phyloP scores from a whole-genome alignment of 2,329 filamentous ascomycete genomes.

The Aaosphaeria pasadenensis region DNA sequence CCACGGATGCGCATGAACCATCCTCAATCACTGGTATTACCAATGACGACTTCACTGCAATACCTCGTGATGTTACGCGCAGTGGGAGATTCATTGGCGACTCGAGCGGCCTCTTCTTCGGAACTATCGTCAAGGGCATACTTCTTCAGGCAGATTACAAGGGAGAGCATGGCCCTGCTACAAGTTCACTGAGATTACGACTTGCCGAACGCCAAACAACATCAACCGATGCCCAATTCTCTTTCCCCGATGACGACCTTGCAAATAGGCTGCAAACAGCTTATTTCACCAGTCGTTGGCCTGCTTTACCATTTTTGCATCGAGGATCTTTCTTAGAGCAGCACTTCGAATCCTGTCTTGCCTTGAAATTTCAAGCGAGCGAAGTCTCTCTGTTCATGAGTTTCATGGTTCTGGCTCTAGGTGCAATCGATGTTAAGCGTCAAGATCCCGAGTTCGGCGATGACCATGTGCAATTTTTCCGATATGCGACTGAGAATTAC shows the following conservation, averaged over 20 bases:
- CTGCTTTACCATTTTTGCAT: neutral
- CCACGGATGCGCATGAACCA: neutral
- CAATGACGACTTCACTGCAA: neutral
- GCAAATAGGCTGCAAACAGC: neutral
- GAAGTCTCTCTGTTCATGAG: neutral
- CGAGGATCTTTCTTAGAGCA: neutral
- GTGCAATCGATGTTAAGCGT: neutral
- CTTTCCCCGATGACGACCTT: neutral
- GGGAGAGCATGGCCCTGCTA: conserved; percentile 1
- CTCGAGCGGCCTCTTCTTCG: conserved; percentile 2
- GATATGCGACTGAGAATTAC: neutral
- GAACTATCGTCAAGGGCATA: neutral
- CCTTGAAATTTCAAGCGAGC: neutral
- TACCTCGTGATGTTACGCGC: neutral
- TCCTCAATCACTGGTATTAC: neutral
- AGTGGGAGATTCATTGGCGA: conserved; percentile 1
- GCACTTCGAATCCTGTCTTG: neutral
- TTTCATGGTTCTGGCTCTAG: conserved; percentile 1
- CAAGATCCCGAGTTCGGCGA: neutral
- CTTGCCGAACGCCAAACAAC: neutral
- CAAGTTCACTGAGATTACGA: neutral
- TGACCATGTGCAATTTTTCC: neutral
- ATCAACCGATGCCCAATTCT: neutral
- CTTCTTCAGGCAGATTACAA: conserved; percentile 3
- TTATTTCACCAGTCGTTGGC: neutral